Percentiles rank a stretch among this genome's conserved stretches.
phyloP scores from a whole-genome alignment of 306 rosid genomes.

The Glycine latifolia region DNA sequence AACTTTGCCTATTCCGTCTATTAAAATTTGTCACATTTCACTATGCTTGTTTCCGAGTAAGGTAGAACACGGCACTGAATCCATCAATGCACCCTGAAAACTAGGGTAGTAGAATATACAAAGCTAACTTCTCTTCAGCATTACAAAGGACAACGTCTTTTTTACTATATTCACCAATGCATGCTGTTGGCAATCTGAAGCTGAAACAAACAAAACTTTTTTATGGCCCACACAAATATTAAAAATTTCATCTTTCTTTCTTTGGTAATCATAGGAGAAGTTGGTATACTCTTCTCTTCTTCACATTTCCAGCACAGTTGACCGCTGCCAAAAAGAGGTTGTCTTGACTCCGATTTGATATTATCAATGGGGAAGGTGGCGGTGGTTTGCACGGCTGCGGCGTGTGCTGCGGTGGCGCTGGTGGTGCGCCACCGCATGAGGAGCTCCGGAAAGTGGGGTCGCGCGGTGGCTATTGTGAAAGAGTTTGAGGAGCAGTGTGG shows the following conservation, averaged over 20 bases:
- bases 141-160: no score
- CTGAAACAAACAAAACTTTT: no score
- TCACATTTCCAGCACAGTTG: no score
- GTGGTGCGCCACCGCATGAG: conserved; percentile 61
- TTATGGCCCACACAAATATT: no score
- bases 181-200: no score
- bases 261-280: no score
- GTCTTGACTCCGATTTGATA: not conserved
- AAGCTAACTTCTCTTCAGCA: conserved; percentile 29
- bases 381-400: conserved; percentile 70
- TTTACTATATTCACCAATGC: no score
- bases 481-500: conserved; percentile 75
- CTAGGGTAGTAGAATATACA: not conserved
- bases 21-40: not conserved
- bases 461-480: conserved; percentile 60
- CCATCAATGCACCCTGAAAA: not conserved
- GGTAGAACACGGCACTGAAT: not conserved
- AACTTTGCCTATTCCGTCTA: not conserved
- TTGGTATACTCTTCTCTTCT: no score
- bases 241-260: no score
- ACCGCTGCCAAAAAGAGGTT: not conserved
- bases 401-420: conserved; percentile 75
- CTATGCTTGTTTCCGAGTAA: conserved; percentile 2
- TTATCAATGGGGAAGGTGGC: conserved; percentile 71
- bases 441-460: conserved; percentile 67